Conservation (phyloP, 1,139 yeast species). For the Debaryomyces subglobosus region DNA sequence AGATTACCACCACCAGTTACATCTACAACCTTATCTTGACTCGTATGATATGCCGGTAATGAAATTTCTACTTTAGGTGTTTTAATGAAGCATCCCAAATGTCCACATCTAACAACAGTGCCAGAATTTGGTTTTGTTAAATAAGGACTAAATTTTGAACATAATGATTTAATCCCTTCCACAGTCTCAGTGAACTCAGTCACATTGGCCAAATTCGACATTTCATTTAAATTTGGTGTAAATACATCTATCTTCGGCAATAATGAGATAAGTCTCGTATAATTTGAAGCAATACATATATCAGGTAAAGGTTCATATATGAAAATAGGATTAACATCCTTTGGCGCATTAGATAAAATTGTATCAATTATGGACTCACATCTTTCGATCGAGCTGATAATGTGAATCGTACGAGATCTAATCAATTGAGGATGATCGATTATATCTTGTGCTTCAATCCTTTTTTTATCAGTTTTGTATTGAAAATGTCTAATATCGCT, state of each 20-base stretch:
- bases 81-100: constrained; percentile 56
- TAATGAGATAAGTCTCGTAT: constrained; percentile 39
- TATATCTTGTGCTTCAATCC: constrained; percentile 67
- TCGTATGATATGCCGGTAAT: constrained; percentile 76
- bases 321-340: constrained; percentile 39
- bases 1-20: constrained; percentile 97
- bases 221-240: constrained; percentile 86
- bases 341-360: constrained; percentile 22
- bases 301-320: constrained; percentile 92
- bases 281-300: constrained; percentile 58
- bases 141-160: constrained; percentile 41
- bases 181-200: constrained; percentile 17
- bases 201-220: constrained; percentile 38
- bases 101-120: constrained; percentile 71
- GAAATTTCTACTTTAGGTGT: constrained; percentile 25
- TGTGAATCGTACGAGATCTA: constrained; percentile 58
- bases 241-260: constrained; percentile 59
- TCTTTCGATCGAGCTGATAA: constrained; percentile 74
- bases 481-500: constrained; percentile 56
- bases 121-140: constrained; percentile 46
- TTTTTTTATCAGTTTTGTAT: constrained; percentile 58
- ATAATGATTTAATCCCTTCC: constrained; percentile 36
- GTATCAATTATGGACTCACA: constrained; percentile 49
- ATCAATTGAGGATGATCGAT: constrained; percentile 36
- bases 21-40: constrained; percentile 60